Evolutionary conservation across 352 stramenopile genomes (phyloP), one percentile per base, ranked within the genome.

Genomic region (Pythium apleroticum): DNA sequence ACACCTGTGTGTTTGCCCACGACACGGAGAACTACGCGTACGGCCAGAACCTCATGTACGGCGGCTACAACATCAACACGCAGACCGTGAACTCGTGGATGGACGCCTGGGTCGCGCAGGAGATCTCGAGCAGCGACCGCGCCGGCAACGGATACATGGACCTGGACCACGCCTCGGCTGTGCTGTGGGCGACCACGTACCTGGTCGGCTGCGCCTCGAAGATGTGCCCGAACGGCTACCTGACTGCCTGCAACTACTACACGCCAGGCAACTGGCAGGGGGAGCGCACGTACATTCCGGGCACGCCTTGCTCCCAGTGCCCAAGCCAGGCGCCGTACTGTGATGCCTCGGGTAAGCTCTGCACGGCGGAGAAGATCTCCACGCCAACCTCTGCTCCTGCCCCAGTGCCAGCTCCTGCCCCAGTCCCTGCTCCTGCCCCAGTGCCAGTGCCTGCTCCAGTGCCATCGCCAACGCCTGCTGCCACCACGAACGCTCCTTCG

Each of bases 1-100:
- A 79, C 52, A 77, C 66, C 33, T 79, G 73, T 31, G 63, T 75
- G 20, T 79, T 79, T 57, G 66, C 65, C 19, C 73, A 79, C 63
- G 63, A 71, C 59, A 79, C 73, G 20, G 73, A 79, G 46, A 68
- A 67, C 57, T 76, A 76, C 52, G 60, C 68, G 28, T 79, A 79
- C 57, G 66, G 73, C 2, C 73, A 79, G 53, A 79, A 79, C 49
- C 69, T 79, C 43, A 75, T 79, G 69, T 74, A 73, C 60, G 73
- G 73, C 48, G 59, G 63, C 46, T 30, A 37, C 11, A 20, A 46
- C 19, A 58, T 75, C 31, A 63, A 75, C 66, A 68, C n/a, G n/a
- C n/a, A 70, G 48, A 11, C 35, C 20, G 70, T 61, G 25, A 54
- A 77, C 35, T 63, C 67, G 27, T 79, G 73, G 73, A 77, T 79